Evolutionary conservation across 2,329 filamentous ascomycete species (phyloP).

Genomic region (Fusarium metavorans): DNA sequence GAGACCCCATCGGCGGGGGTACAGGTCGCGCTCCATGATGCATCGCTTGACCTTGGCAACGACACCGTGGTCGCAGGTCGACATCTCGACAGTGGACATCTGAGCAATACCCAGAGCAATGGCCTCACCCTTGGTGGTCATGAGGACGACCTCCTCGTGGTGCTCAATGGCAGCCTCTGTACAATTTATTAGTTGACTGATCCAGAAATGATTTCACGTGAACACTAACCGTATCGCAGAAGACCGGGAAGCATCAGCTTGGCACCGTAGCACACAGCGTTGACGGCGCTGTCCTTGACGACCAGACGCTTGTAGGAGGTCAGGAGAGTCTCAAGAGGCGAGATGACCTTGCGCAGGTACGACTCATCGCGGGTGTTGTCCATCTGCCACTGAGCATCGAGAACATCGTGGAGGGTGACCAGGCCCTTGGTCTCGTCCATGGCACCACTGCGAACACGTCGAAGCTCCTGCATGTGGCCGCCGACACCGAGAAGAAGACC

Average conservation of each 20-base stretch:
- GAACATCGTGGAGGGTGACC: constrained; percentile 87
- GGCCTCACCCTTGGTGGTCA: constrained; percentile 99
- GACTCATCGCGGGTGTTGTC: constrained; percentile 97
- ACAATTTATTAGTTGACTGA: constrained; percentile 44
- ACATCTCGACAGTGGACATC: constrained; percentile 98
- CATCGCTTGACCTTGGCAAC: constrained; percentile 99
- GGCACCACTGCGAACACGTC: constrained; percentile 91
- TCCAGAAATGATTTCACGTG: neutral
- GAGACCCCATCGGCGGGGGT: constrained; percentile 96
- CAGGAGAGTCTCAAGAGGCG: constrained; percentile 91
- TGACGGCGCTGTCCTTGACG: constrained; percentile 86
- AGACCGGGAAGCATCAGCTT: constrained; percentile 99
- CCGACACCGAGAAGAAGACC: constrained; percentile 82
- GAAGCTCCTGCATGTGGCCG: constrained; percentile 98
- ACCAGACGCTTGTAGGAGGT: constrained; percentile 96
- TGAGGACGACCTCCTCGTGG: constrained; percentile 95
- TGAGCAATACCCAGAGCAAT: constrained; percentile 96
- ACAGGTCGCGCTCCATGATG: constrained; percentile 99
- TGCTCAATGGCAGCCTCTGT: constrained; percentile 89
- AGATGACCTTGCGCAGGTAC: constrained; percentile 90
- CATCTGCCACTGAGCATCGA: constrained; percentile 95
- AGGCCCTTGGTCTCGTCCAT: constrained; percentile 92
- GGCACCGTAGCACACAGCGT: constrained; percentile 97
- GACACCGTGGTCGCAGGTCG: constrained; percentile 95
- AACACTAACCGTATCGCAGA: constrained; percentile 81